These are phyloP conservation scores for Venustampulla echinocandica DNA, from an alignment of 495 filamentous ascomycete genomes.

Conservation along the genomic window DNA sequence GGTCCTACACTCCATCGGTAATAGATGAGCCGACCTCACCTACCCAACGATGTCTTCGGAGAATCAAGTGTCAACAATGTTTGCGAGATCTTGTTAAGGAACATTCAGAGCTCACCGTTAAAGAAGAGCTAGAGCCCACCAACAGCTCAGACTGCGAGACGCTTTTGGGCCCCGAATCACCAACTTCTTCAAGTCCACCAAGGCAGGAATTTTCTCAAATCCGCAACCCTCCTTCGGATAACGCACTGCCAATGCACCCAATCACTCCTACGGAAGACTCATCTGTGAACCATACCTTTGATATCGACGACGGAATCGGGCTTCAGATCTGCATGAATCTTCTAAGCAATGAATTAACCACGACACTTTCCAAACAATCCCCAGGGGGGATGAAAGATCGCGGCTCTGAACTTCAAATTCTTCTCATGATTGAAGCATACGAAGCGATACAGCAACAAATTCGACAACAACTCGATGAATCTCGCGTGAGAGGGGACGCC, in stretches of 20 bases:
- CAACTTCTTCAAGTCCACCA: neutral
- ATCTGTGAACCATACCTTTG: neutral
- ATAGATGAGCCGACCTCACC: neutral
- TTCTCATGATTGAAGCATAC: constrained; percentile 24
- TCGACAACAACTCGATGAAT: constrained; percentile 4
- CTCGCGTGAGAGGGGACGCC: constrained; percentile 3
- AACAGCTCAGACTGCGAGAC: constrained; percentile 15
- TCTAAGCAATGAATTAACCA: constrained; percentile 17
- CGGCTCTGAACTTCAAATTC: constrained; percentile 21
- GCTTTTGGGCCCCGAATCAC: constrained; percentile 12
- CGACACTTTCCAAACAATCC: constrained; percentile 12
- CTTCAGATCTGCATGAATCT: constrained; percentile 19
- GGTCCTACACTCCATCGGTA: constrained; percentile 13
- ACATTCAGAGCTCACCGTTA: neutral
- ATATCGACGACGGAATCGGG: constrained; percentile 8
- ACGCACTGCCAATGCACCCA: neutral
- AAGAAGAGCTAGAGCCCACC: neutral
- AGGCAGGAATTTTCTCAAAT: neutral
- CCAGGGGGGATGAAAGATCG: constrained; percentile 9
- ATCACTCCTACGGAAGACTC: neutral
- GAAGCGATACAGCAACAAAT: constrained; percentile 17
- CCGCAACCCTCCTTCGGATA: neutral
- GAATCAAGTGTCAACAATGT: constrained; percentile 19
- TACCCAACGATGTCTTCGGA: constrained; percentile 8
- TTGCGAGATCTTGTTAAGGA: constrained; percentile 14